Base-by-base conservation (phyloP, 768 basidiomycete genomes). In the Tephrocybe sp. region DNA sequence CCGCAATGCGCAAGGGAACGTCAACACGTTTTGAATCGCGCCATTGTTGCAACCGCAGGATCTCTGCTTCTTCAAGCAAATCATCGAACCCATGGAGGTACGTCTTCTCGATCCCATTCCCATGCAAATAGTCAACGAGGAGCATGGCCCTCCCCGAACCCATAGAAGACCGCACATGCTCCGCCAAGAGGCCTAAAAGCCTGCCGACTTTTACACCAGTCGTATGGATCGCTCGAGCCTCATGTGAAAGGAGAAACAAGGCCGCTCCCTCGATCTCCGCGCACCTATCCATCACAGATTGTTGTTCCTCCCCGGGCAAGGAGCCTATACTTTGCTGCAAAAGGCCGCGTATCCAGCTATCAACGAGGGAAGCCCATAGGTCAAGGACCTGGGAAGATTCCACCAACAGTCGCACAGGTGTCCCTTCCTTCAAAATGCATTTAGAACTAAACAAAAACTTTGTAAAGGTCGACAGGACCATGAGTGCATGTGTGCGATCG, bases 291-390 rank as follows among this genome's bases (percentile, higher is more conserved):
- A 72, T 51, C 33, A 83, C 66, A 26, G 60, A 58, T 43, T 76
- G 70, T 34, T 75, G 60, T 17, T 78, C 72, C 26, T 78, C 73
- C 46, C 76, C 76, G 9, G 60, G 64, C 13, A 73, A 57, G 1
- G 72, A 52, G 19, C 77, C 73, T n/a, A 61, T 59, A 5, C 72
- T 70, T 47, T 69, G 72, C 52, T 68, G 71, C 22, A 72, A 65
- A 47, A 81, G 66, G 46, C 71, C 72, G 44, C 71, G 66, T 35
- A 85, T 73, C 87, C 92, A 92, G 11, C 70, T 72, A 44, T 87
- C 83, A 13, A 94, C 79, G 2, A 93, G 67, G 22, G 73, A 75
- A 6, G 80, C 71, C 94, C 94, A 97, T 5, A 94, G 69, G 32
- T 75, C 71, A 33, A 92, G 72, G 5, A 96, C 63, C 19, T 83